A percentile compares a stretch with the other conserved stretches of the same genome.
phyloP scores from a whole-genome alignment of 192 early-diverging fungal genomes.

The Glomus cerebriforme region DNA sequence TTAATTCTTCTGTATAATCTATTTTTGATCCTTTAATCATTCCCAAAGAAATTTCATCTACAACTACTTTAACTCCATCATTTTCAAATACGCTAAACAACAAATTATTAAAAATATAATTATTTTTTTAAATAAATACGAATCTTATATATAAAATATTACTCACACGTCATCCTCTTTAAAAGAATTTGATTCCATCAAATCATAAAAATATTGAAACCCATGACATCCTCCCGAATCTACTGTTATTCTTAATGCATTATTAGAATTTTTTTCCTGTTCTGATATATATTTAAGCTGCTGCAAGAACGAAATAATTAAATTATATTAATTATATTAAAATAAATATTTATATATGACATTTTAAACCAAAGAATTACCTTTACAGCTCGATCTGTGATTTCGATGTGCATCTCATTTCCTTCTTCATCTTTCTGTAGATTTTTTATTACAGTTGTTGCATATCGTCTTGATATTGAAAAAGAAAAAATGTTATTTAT shows the following conservation, averaged over 20 bases:
- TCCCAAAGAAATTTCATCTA: conserved; percentile 73
- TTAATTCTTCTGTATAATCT: conserved; percentile 78
- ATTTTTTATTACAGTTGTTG: conserved; percentile 32
- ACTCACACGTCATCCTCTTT: conserved; percentile 71
- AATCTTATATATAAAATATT: neutral
- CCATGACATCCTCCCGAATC: conserved; percentile 89
- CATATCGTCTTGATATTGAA: neutral
- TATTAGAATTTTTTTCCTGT: conserved; percentile 49
- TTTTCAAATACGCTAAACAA: conserved; percentile 63
- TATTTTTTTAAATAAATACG: neutral
- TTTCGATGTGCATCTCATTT: conserved; percentile 44
- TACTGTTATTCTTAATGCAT: conserved; percentile 69
- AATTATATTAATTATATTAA: neutral
- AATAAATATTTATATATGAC: neutral
- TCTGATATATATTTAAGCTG: conserved; percentile 53
- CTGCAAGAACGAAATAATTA: conserved; percentile 36
- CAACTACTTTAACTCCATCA: conserved; percentile 68
- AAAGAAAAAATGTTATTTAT: neutral
- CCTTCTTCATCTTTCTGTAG: conserved; percentile 41
- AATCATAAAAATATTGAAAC: conserved; percentile 80
- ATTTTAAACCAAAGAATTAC: conserved; percentile 35
- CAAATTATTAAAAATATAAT: neutral
- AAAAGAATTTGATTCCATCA: conserved; percentile 55
- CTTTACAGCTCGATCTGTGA: conserved; percentile 54
- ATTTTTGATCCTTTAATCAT: conserved; percentile 75